These are phyloP conservation scores for Leptoxyphium fumago DNA, from an alignment of 2,329 filamentous ascomycete species.

Conservation along the genomic window DNA sequence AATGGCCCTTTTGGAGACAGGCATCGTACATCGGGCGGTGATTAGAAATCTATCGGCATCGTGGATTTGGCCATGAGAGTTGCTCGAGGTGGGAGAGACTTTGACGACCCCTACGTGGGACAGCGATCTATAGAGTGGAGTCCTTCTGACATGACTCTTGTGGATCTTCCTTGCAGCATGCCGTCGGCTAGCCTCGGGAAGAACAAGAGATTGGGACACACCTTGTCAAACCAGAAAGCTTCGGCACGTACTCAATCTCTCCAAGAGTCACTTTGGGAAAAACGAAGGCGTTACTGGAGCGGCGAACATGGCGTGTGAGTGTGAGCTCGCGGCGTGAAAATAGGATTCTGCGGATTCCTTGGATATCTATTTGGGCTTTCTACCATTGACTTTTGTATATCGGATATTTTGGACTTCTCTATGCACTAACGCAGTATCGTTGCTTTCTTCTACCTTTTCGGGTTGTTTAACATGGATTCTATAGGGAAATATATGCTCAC, in stretches of 20 bases:
- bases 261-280: background rate
- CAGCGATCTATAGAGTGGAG: background rate
- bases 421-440: too few relatives aligned
- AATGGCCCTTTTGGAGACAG: conserved; percentile 20
- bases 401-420: too few relatives aligned
- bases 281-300: background rate
- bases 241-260: too few relatives aligned
- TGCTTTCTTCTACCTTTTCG: too few relatives aligned
- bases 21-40: conserved; percentile 7
- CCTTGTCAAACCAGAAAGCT: too few relatives aligned
- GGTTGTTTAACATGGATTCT: too few relatives aligned
- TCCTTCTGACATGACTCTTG: background rate
- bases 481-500: too few relatives aligned
- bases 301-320: background rate
- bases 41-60: background rate
- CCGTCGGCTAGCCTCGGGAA: background rate
- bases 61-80: background rate
- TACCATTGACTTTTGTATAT: too few relatives aligned
- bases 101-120: background rate
- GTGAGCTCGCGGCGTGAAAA: too few relatives aligned
- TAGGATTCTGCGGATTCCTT: too few relatives aligned
- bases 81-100: background rate
- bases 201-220: too few relatives aligned
- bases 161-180: background rate
- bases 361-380: too few relatives aligned